Percentiles rank a stretch among this genome's conserved stretches.
Conservation (phyloP, 2,329 filamentous ascomycete genomes). For the Ilyonectria destructans region DNA sequence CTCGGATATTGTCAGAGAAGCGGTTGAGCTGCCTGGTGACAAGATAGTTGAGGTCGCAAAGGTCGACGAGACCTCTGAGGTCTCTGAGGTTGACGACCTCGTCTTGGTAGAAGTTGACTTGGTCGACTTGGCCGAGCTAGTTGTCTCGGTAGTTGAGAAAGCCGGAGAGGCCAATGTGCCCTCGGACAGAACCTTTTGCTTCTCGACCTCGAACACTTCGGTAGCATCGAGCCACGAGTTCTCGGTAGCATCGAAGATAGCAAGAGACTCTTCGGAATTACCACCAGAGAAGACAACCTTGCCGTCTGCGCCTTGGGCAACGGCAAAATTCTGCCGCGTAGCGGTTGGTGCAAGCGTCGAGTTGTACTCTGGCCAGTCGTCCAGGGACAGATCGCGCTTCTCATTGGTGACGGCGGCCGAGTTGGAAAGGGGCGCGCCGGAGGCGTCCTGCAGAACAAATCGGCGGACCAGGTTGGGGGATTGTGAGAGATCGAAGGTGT, state of each 20-base stretch:
- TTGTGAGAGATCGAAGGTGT: constrained; percentile 82
- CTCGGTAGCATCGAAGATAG: no score
- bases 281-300: no score
- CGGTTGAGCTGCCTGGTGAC: constrained; percentile 36
- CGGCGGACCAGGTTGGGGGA: constrained; percentile 84
- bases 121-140: constrained; percentile 10
- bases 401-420: no score
- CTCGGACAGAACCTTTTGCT: constrained; percentile 51
- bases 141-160: constrained; percentile 3
- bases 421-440: constrained; percentile 66
- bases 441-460: constrained; percentile 75
- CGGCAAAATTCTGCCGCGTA: no score
- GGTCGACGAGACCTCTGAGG: constrained; percentile 42
- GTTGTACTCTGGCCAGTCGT: constrained; percentile 85
- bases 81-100: constrained; percentile 39
- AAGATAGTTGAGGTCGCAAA: constrained; percentile 46
- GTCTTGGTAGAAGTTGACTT: constrained; percentile 51
- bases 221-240: no score
- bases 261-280: no score
- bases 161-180: constrained; percentile 42
- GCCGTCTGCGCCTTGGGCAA: no score
- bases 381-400: no score
- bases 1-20: constrained; percentile 46
- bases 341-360: constrained; percentile 76
- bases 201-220: no score